A percentile compares a stretch with the other conserved stretches of the same genome.
These are phyloP conservation scores for Yamadazyma blattariae DNA, from an alignment of 1,139 yeast genomes.

Conservation along the genomic window DNA sequence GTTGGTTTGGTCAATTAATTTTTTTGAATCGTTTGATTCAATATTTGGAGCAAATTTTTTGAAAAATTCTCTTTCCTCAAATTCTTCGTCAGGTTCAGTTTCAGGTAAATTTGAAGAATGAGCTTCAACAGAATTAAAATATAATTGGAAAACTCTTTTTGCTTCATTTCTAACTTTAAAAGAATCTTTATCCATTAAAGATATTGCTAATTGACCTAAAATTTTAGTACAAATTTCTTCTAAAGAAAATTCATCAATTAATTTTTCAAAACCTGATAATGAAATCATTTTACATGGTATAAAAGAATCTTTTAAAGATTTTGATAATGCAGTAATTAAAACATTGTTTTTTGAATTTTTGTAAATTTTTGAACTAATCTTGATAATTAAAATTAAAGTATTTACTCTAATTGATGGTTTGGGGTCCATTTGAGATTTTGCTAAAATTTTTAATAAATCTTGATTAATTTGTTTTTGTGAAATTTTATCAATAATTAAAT, in stretches of 20 bases:
- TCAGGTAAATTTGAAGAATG: constrained; percentile 59
- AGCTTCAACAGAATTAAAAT: constrained; percentile 59
- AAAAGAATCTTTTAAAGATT: constrained; percentile 79
- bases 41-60: constrained; percentile 24
- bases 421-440: constrained; percentile 84
- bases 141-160: constrained; percentile 58
- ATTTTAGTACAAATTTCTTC: constrained; percentile 78
- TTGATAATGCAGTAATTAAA: constrained; percentile 80
- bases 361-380: constrained; percentile 65
- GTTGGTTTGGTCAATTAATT: constrained; percentile 7
- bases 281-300: constrained; percentile 79
- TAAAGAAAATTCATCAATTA: constrained; percentile 65
- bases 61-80: constrained; percentile 36
- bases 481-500: constrained; percentile 61
- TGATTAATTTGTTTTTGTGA: constrained; percentile 83
- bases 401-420: constrained; percentile 83
- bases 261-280: constrained; percentile 65
- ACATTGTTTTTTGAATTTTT: constrained; percentile 63
- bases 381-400: constrained; percentile 74
- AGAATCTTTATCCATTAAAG: constrained; percentile 71
- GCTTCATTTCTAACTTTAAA: constrained; percentile 72
- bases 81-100: constrained; percentile 43
- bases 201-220: constrained; percentile 83
- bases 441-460: constrained; percentile 75
- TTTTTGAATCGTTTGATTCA: constrained; percentile 6